Conservation (phyloP, 225 moss, liverwort and hornwort genomes). For the Pleurozium schreberi region DNA sequence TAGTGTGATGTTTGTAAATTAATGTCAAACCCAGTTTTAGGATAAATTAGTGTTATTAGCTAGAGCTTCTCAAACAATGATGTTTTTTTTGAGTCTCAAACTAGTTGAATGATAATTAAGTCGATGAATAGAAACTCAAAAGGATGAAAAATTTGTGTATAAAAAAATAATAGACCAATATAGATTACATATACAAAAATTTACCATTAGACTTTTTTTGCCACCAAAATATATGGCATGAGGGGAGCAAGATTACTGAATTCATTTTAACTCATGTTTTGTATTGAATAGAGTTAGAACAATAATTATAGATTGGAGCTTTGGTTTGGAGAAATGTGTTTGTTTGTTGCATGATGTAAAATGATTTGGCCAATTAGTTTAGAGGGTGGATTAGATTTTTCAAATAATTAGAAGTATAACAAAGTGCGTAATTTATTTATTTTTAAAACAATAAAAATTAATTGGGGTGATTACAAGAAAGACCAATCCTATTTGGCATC, state of each 20-base stretch:
- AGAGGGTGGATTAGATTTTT: not conserved
- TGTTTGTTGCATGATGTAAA: not conserved
- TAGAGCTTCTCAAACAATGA: not conserved
- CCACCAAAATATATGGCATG: not conserved
- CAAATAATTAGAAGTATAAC: not conserved
- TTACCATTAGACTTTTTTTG: not conserved
- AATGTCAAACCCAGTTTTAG: not conserved
- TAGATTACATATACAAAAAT: not conserved
- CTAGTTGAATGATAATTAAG: not conserved
- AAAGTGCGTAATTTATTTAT: no score
- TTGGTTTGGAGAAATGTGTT: not conserved
- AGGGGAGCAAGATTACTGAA: not conserved
- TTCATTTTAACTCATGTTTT: not conserved
- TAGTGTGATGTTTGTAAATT: rapidly evolving
- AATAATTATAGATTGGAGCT: not conserved
- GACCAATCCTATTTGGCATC: no score
- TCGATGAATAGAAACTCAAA: not conserved
- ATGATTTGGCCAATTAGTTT: not conserved
- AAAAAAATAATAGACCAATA: not conserved
- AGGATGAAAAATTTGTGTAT: not conserved
- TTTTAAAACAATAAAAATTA: not conserved
- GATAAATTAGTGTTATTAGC: not conserved
- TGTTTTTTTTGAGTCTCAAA: not conserved
- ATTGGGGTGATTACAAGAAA: no score
- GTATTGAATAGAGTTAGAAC: not conserved